A percentile compares a stretch with the other conserved stretches of the same genome.
Conservation (phyloP, 805 yeast genomes). For the Ogataea henricii region DNA sequence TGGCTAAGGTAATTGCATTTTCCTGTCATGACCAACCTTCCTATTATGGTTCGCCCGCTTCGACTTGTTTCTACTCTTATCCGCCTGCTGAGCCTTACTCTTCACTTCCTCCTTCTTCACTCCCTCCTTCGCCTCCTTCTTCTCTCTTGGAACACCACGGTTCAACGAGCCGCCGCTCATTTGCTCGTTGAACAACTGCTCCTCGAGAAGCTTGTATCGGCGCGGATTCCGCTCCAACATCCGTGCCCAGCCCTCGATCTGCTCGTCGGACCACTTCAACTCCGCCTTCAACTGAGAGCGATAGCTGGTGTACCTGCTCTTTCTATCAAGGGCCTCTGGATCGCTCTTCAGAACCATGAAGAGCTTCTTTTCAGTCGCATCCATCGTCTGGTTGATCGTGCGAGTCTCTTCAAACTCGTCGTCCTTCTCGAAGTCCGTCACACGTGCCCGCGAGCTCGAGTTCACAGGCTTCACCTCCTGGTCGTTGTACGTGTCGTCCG, state of each 20-base stretch:
- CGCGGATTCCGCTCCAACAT: conserved; percentile 69
- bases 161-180: conserved; percentile 36
- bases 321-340: conserved; percentile 48
- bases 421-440: conserved; percentile 37
- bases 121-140: conserved; percentile 17
- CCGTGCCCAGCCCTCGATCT: conserved; percentile 90
- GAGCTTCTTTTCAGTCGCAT: conserved; percentile 50
- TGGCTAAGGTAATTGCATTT: no score
- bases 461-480: conserved; percentile 39
- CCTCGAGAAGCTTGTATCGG: conserved; percentile 63
- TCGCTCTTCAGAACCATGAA: conserved; percentile 58
- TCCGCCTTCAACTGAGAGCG: conserved; percentile 54
- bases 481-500: conserved; percentile 76
- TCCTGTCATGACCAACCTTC: conserved; percentile 61
- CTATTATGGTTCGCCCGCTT: conserved; percentile 65
- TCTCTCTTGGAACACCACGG: conserved; percentile 4
- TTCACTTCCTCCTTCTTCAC: conserved; percentile 14
- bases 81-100: conserved; percentile 40
- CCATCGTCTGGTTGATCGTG: conserved; percentile 17
- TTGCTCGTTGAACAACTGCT: conserved; percentile 48
- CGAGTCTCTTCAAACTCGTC: conserved; percentile 19
- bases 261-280: conserved; percentile 82
- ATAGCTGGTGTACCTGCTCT: conserved; percentile 45
- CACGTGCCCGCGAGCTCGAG: conserved; percentile 9
- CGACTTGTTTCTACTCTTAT: conserved; percentile 58